Conservation (phyloP, 345 rosid genomes). For the Turnera subulata region DNA sequence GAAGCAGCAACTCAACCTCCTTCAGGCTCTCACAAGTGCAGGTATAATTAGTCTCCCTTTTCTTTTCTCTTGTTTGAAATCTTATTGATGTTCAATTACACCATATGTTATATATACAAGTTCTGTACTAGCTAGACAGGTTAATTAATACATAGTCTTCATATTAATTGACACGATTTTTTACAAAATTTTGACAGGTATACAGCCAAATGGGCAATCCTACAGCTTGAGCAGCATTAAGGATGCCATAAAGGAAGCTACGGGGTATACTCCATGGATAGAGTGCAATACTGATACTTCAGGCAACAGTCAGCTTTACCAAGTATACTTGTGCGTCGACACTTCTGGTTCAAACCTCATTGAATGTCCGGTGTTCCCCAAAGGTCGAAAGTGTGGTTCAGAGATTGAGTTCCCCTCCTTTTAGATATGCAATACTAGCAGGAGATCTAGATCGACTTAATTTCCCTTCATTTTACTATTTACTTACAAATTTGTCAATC, state of each 20-base stretch:
- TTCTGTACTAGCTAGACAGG: too few relatives aligned
- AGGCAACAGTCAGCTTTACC: constrained; percentile 75
- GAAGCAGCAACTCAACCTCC: constrained; percentile 47
- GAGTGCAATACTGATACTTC: constrained; percentile 64
- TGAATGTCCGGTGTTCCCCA: constrained; percentile 74
- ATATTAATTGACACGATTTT: too few relatives aligned
- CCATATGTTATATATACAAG: too few relatives aligned
- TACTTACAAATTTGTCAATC: neutral
- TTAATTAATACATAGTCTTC: too few relatives aligned
- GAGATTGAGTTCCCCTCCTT: constrained; percentile 71
- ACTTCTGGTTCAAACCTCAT: constrained; percentile 53
- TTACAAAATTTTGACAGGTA: too few relatives aligned
- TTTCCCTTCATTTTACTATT: too few relatives aligned
- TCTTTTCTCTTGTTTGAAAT: too few relatives aligned
- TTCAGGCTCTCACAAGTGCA: constrained; percentile 43
- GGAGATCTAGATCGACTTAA: too few relatives aligned
- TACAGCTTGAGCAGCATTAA: constrained; percentile 53
- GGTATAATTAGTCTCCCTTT: constrained; percentile 23
- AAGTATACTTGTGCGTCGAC: constrained; percentile 81
- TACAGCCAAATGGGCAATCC: constrained; percentile 49
- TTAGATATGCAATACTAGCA: constrained; percentile 22
- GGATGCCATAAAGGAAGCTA: constrained; percentile 48
- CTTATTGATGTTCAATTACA: too few relatives aligned
- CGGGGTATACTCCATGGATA: constrained; percentile 63
- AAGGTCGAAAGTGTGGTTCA: constrained; percentile 41